Base-by-base conservation (phyloP, 352 stramenopile genomes). In the Pythium aquatile region DNA sequence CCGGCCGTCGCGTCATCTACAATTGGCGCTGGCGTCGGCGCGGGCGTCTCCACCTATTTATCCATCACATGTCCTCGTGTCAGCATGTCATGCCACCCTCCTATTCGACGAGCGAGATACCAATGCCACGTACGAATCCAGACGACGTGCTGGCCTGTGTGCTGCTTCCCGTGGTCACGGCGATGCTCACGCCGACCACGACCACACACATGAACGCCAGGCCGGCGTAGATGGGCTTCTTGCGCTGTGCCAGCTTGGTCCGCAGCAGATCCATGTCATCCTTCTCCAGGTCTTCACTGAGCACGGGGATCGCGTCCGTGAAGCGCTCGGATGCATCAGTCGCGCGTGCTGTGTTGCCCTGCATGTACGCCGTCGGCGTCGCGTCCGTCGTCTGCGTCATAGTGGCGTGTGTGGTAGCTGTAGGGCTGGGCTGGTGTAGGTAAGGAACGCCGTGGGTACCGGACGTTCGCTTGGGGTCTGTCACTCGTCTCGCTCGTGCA, bases 161-260 rank as follows among this genome's bases (percentile, higher is more conserved):
- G 28, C 54, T 65, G 10, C 26, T 17, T 14, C 9, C 33, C 9
- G 64, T 55, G n/a, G 57, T 59, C 5, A 81, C 55, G 1, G 70
- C 75, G 32, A 87, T 63, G 20, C 59, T 72, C 42, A 86, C 65
- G 33, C 77, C 75, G 39, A 88, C 75, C 35, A 88, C 57, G 6
- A 88, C 74, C 3, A 90, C 65, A 28, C 70, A 75, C 33, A 90
- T 57, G 51, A 88, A 78, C n/a, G 72, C 72, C 17, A 88, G 65
- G 37, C 74, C 79, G 37, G 71, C 74, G 74, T 81, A 81, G 47
- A 90, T 87, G n/a, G 79, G 75, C 63, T 88, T 90, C 74, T 90
- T 90, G 33, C 67, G 67, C 44, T 65, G 57, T 35, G 70, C 63
- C 35, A 90, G 70, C 58, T 76, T 77, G 14, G 63, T 62, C 46